Base-by-base conservation (phyloP, 306 rosid genomes). In the Castanea mollissima region DNA sequence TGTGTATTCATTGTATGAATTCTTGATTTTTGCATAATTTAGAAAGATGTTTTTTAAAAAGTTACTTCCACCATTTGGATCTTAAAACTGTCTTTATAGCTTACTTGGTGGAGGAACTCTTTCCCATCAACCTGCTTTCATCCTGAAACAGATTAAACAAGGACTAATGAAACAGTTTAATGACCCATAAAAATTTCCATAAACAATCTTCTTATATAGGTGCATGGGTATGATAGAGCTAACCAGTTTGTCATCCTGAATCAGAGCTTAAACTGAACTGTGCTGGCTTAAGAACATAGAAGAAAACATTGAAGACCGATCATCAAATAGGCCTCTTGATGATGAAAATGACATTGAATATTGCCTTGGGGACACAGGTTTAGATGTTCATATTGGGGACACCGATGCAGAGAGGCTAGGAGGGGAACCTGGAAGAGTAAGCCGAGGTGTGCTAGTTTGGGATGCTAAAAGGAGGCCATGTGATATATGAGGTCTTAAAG, bases 31-130 rank as follows among this genome's bases (percentile, higher is more conserved):
- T n/a, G 11, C 3, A 57, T 57, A 57, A 57, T n/a, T 7, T 49
- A 49, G 54, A 49, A 10, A 49, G 54, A 49, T 10, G 54, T 10
- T 49, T 49, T 49, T 49, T 49, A 4, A 49, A 13, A 49, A 49
- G 54, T 49, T 49, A 49, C 15, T 49, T 49, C 16, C 54, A 49
- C 54, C 54, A 49, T 49, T 49, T 3, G 54, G 54, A 49, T 49
- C 54, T 49, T 11, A 20, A 55, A 79, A 78, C 57, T 78, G 16
- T 56, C 2, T 76, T 81, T 81, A 95, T 81, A 95, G 98, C 99
- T 95, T 85, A 93, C 99, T 87, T 95, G 98, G 86, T 94, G 97
- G 83, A 93, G 93, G 82, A 91, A 95, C 81, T 93, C 98, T 82
- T 95, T 95, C 63, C 98, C 99, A 71, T 90, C 98, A 70, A 95